Evolutionary conservation across 768 basidiomycete species (phyloP), one percentile per base, ranked within the genome.

Genomic region (Clitopilus passeckerianus): DNA sequence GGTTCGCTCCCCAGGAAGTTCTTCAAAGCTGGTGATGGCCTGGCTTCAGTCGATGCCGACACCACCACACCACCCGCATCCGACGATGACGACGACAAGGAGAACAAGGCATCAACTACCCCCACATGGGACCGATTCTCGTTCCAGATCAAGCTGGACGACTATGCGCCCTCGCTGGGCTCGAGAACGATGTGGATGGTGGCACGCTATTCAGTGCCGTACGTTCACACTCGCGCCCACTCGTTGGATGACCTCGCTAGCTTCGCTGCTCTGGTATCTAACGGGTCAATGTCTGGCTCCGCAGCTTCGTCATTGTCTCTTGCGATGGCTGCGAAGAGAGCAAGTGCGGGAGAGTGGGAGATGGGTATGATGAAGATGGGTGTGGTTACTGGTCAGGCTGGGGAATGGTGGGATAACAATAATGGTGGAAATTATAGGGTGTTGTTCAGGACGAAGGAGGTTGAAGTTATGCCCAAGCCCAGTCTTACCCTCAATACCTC

Each of bases 331-430:
- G 46, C 22, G 18, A 50, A n/a, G 46, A 22, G 30, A 15, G 33
- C 24, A 27, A 24, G 50, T 54, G 56, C 44, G 57, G 46, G 61
- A 56, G 34, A 8, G 65, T 35, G 46, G 34, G 1, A 54, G 56
- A 15, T 18, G 16, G 18, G 53, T 43, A 54, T 46, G 16, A 63
- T 57, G 61, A 63, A 1, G 63, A 57, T 16, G 33, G 60, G 6
- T 24, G 9, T n/a, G 2, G 53, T 20, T 67, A 65, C 73, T 67
- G 71, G 80, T 66, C 67, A 72, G 7, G 83, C 79, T 16, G 82
- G 83, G 1, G 95, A 98, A 75, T 90, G 89, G 81, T 98, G 96
- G 96, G 96, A 98, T 74, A 95, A 94, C 69, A 96, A 96, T 65
- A 72, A 64, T 2, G 87, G 86, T 0, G 63, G 70, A 62, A 95